A percentile compares a stretch with the other conserved stretches of the same genome.
These are phyloP conservation scores for Hypocrella siamensis DNA, from an alignment of 2,329 filamentous ascomycete genomes.

Conservation along the genomic window DNA sequence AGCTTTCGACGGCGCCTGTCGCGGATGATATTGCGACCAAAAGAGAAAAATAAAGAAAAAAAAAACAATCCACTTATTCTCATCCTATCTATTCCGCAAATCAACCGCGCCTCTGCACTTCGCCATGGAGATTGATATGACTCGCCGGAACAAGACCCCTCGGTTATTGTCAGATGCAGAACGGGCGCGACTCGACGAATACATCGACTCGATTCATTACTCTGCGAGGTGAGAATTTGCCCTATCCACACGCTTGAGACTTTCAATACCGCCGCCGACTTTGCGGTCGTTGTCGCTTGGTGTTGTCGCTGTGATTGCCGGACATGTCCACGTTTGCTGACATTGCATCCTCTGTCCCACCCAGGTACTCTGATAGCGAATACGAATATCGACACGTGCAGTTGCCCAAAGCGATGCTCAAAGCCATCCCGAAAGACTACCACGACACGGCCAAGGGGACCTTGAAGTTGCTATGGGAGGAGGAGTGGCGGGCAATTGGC, in stretches of 20 bases:
- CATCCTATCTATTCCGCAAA: neutral
- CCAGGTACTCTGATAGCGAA: constrained; percentile 80
- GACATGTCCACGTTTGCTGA: too few species aligned
- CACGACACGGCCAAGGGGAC: constrained; percentile 82
- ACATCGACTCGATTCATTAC: constrained; percentile 88
- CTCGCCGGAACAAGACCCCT: constrained; percentile 74
- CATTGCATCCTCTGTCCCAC: neutral
- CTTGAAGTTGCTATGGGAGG: constrained; percentile 91
- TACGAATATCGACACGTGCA: constrained; percentile 97
- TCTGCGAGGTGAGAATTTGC: constrained; percentile 53
- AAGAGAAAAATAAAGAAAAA: neutral
- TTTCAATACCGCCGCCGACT: too few species aligned
- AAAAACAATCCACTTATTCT: neutral
- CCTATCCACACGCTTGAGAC: too few species aligned
- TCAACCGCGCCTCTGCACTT: neutral
- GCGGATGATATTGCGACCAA: too few species aligned
- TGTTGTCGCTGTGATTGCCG: too few species aligned
- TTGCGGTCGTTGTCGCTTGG: too few species aligned
- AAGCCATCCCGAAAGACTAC: constrained; percentile 88
- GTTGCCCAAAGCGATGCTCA: constrained; percentile 95
- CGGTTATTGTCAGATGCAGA: constrained; percentile 68
- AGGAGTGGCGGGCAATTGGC: constrained; percentile 92
- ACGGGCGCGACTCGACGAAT: constrained; percentile 74
- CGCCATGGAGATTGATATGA: constrained; percentile 52
- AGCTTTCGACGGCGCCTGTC: too few species aligned